phyloP scores from a whole-genome alignment of 139 green algal genomes.

The Chlamydomonas applanata region DNA sequence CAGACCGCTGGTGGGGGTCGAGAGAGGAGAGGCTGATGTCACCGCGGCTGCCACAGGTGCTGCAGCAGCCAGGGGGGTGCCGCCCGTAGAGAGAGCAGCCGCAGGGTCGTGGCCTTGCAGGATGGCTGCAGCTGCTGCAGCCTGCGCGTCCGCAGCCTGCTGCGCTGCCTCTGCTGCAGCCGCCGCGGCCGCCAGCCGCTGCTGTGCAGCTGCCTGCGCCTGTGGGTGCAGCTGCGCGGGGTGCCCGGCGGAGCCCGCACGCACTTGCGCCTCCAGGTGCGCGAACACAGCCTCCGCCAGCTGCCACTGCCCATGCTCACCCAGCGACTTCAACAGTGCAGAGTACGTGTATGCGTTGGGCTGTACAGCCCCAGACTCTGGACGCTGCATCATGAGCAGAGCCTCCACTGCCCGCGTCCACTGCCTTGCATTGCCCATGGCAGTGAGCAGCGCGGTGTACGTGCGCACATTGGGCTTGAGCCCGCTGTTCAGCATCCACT shows the following conservation, averaged over 20 bases:
- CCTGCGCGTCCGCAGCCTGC: neutral
- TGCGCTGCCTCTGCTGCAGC: too few relatives aligned
- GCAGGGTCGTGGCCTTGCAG: too few relatives aligned
- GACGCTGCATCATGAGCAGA: constrained; percentile 63
- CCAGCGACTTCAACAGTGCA: constrained; percentile 73
- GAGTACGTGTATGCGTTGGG: constrained; percentile 88
- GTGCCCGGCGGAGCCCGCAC: constrained; percentile 8
- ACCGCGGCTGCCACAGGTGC: neutral
- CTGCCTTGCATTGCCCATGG: constrained; percentile 69
- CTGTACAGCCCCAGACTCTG: constrained; percentile 18
- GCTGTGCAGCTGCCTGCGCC: constrained; percentile 9
- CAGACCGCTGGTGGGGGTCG: too few relatives aligned
- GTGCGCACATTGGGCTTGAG: constrained; percentile 56
- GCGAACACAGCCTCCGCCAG: constrained; percentile 77
- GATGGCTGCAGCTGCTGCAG: neutral
- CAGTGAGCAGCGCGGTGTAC: constrained; percentile 79
- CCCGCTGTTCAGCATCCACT: constrained; percentile 57
- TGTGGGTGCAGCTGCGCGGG: neutral
- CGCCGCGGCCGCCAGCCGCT: neutral
- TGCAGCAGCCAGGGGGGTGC: neutral
- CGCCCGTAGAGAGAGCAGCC: neutral
- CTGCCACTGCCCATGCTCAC: constrained; percentile 76
- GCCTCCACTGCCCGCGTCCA: constrained; percentile 67
- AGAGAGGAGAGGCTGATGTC: neutral
- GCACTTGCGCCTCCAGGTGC: constrained; percentile 67